Conservation (phyloP, 129 eudicot species). For the sunflower (Helianthus annuus) region HanXRQr2.0-SUNRISE NC_035437.2:23319782-23320281, state of each 20-base stretch:
- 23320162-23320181: conserved; percentile 60
- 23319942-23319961: not conserved
- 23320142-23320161: not conserved
- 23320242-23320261: conserved; percentile 98
- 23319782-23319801: too few relatives aligned
- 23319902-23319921: not conserved
- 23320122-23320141: not conserved
- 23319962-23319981: conserved; percentile 29
- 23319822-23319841: too few relatives aligned
- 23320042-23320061: conserved; percentile 93
- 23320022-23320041: conserved; percentile 84
- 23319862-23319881: too few relatives aligned
- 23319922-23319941: conserved; percentile 11
- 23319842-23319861: too few relatives aligned
- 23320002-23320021: conserved; percentile 62
- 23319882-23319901: too few relatives aligned
- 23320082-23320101: not conserved
- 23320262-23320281: not conserved
- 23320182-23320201: conserved; percentile 99
- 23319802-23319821: too few relatives aligned
- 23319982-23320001: conserved; percentile 66
- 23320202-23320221: conserved; percentile 81
- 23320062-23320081: conserved; percentile 37
- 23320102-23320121: not conserved
- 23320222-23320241: conserved; percentile 92